These are phyloP conservation scores for Colletotrichum gloeosporioides DNA, from an alignment of 2,329 filamentous ascomycete genomes.

Conservation along the genomic window DNA sequence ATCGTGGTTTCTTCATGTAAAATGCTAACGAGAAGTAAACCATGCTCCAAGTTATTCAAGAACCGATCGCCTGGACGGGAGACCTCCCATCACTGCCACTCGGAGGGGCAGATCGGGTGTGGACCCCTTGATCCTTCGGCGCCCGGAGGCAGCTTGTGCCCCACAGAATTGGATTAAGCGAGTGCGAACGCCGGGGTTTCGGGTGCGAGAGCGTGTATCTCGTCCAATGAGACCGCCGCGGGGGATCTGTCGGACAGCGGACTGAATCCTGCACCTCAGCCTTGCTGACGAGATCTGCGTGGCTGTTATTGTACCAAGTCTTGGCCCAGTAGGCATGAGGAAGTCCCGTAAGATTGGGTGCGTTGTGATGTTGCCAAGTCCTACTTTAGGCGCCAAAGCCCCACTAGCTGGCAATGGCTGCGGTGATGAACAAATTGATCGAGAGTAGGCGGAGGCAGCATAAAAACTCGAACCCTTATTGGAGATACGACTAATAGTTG, in stretches of 20 bases:
- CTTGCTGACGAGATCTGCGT: neutral
- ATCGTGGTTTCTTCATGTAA: fast-evolving
- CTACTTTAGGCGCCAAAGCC: neutral
- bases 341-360: neutral
- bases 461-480: neutral
- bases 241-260: neutral
- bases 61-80: neutral
- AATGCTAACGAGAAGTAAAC: neutral
- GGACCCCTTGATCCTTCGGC: neutral
- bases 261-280: neutral
- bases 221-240: neutral
- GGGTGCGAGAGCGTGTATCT: neutral
- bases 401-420: neutral
- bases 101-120: neutral
- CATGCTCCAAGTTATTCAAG: neutral
- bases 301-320: neutral
- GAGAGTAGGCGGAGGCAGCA: neutral
- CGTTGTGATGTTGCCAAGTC: neutral
- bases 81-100: neutral
- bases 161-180: neutral
- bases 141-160: neutral
- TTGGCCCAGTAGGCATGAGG: neutral
- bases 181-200: neutral
- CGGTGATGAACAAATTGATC: neutral
- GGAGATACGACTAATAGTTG: neutral